Conservation (phyloP, 2,329 filamentous ascomycete genomes). For the Xylaria sp. region DNA sequence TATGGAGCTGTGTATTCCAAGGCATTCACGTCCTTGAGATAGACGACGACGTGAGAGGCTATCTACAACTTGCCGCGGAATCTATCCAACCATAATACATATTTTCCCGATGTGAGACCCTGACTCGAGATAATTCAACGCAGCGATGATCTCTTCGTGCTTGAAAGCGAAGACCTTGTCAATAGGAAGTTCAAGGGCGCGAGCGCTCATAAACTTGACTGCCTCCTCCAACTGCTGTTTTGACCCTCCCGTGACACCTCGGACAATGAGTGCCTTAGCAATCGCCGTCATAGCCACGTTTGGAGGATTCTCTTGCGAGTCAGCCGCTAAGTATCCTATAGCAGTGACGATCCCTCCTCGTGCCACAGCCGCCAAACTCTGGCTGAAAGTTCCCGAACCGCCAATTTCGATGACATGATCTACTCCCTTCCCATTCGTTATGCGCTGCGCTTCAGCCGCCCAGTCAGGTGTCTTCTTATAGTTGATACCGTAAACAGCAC, state of each 20-base stretch:
- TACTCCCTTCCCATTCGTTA: conserved; percentile 58
- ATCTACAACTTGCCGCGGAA: conserved; percentile 34
- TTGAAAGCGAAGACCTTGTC: conserved; percentile 51
- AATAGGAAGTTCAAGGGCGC: conserved; percentile 47
- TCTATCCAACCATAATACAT: conserved; percentile 47
- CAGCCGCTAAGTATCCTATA: conserved; percentile 54
- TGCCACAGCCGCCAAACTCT: conserved; percentile 58
- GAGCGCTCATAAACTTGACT: conserved; percentile 47
- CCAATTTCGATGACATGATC: conserved; percentile 56
- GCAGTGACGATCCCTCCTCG: conserved; percentile 59
- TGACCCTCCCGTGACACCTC: conserved; percentile 52
- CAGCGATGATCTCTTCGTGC: conserved; percentile 45
- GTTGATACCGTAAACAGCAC: conserved; percentile 61
- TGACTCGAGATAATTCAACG: conserved; percentile 34
- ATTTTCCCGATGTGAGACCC: conserved; percentile 53
- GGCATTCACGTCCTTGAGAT: conserved; percentile 48
- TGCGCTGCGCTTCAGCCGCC: conserved; percentile 56
- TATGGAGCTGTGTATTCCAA: conserved; percentile 50
- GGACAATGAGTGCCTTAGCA: conserved; percentile 48
- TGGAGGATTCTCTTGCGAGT: conserved; percentile 46
- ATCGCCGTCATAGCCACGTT: conserved; percentile 48
- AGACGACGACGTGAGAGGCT: conserved; percentile 41
- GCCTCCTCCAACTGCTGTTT: conserved; percentile 52
- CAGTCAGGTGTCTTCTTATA: conserved; percentile 59
- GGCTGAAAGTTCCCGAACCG: conserved; percentile 55